phyloP scores from a whole-genome alignment of 768 basidiomycete genomes.

The Agaricus sinodeliciosus region DNA sequence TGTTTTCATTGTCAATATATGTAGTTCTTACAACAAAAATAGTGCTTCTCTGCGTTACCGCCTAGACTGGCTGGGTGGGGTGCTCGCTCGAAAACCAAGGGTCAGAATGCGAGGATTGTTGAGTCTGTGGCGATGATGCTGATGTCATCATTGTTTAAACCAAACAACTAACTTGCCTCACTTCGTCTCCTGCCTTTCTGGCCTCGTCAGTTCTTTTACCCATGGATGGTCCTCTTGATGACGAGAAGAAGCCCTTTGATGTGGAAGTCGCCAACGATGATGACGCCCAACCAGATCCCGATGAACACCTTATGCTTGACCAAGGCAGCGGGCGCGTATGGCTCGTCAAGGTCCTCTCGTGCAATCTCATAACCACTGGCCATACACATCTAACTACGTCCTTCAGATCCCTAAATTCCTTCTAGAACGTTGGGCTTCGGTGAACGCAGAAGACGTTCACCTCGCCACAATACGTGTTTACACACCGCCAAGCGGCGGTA shows the following conservation, averaged over 20 bases:
- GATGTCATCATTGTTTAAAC: too few relatives aligned
- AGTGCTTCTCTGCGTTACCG: too few relatives aligned
- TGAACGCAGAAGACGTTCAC: slow-evolving; percentile 68
- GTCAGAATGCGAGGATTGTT: neutral
- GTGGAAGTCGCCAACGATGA: slow-evolving; percentile 48
- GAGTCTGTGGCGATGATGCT: neutral
- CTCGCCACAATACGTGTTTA: slow-evolving; percentile 86
- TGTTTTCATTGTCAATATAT: neutral
- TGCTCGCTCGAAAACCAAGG: too few relatives aligned
- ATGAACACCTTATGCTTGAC: slow-evolving; percentile 76
- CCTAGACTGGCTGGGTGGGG: too few relatives aligned
- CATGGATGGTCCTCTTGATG: slow-evolving; percentile 29
- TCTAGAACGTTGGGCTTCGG: slow-evolving; percentile 78
- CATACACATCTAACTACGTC: slow-evolving; percentile 1
- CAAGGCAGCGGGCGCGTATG: slow-evolving; percentile 72
- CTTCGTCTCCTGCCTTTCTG: neutral
- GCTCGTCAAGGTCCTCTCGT: slow-evolving; percentile 71
- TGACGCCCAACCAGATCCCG: slow-evolving; percentile 67
- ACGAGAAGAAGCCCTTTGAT: slow-evolving; percentile 73
- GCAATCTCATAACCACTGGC: slow-evolving; percentile 1
- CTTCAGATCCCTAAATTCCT: slow-evolving; percentile 78
- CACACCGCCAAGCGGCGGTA: slow-evolving; percentile 36
- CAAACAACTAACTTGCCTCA: neutral
- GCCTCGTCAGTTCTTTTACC: neutral
- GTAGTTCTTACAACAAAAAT: neutral